These are phyloP conservation scores for Cladosporium halotolerans DNA, from an alignment of 2,329 filamentous ascomycete genomes.

Conservation along the genomic window DNA sequence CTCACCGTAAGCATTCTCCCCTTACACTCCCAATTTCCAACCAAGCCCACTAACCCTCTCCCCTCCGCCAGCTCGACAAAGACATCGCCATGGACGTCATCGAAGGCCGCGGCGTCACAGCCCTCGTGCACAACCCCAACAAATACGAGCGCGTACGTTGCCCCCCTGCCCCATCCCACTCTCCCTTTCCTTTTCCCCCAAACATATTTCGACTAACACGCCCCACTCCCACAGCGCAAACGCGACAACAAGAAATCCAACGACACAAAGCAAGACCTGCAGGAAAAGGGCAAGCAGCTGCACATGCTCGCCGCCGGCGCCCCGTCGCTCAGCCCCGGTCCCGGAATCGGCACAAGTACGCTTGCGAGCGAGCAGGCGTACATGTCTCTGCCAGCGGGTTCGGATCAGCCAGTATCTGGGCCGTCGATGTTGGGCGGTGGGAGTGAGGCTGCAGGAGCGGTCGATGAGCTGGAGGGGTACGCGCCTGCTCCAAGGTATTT, in stretches of 20 bases:
- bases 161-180: background rate
- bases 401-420: background rate
- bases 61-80: conserved; percentile 15
- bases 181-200: background rate
- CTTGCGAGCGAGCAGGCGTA: background rate
- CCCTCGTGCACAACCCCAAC: conserved; percentile 18
- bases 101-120: conserved; percentile 19
- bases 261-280: conserved; percentile 10
- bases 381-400: background rate
- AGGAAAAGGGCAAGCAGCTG: conserved; percentile 11
- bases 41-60: background rate
- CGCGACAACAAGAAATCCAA: conserved; percentile 12
- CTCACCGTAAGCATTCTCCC: background rate
- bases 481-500: background rate
- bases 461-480: background rate
- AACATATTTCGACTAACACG: background rate
- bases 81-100: conserved; percentile 21
- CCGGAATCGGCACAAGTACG: background rate
- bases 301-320: conserved; percentile 2
- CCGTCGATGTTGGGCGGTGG: background rate
- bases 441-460: background rate
- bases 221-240: background rate
- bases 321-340: background rate
- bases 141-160: conserved; percentile 10
- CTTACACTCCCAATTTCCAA: background rate